Evolutionary conservation across 306 rosid species (phyloP), one percentile per base, ranked within the genome.

Genomic region (Rosa rugosa): DNA sequence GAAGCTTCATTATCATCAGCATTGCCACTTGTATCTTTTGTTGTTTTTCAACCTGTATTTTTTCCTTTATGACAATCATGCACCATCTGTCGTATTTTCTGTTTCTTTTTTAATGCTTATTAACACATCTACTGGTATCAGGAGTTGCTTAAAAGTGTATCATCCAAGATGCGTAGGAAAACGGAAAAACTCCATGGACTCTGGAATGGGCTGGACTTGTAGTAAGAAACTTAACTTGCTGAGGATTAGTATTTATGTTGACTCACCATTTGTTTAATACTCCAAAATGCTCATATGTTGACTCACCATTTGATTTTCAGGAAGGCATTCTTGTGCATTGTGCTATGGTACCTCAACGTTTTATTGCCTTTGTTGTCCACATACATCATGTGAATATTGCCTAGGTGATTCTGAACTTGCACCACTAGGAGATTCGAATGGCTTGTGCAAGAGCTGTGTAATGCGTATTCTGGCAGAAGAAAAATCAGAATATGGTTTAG

Each of bases 61-160:
- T 5, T 38, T 36, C 53, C 2, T 13, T 0, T 5, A 4, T 7
- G 56, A 42, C 59, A 8, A 40, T 40, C 42, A 40, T 40, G 42
- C 3, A 40, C 42, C 42, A 40, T 11, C 0, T 23, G 23, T 12
- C 3, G 17, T 12, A 51, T 51, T 51, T 6, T 50, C n/a, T 16
- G 54, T 50, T 16, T 50, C 2, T n/a, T 5, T 5, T 53, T 54
- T 54, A 54, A 5, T 17, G 7, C 45, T 1, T 75, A 27, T 40
- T 46, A 17, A 45, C 22, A 56, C 10, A 13, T 41, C 36, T 36
- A 47, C 51, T 84, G 66, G 8, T 84, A 59, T 72, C 84, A 91
- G 97, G 80, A 73, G 75, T 13, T 90, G 97, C 81, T 77, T 69
- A 8, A 90, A 92, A 77, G 96, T 88, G 76, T 94, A 92, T 81